Base-by-base conservation (phyloP, 495 filamentous ascomycete genomes). In the Hypoxylon intermedium region DNA sequence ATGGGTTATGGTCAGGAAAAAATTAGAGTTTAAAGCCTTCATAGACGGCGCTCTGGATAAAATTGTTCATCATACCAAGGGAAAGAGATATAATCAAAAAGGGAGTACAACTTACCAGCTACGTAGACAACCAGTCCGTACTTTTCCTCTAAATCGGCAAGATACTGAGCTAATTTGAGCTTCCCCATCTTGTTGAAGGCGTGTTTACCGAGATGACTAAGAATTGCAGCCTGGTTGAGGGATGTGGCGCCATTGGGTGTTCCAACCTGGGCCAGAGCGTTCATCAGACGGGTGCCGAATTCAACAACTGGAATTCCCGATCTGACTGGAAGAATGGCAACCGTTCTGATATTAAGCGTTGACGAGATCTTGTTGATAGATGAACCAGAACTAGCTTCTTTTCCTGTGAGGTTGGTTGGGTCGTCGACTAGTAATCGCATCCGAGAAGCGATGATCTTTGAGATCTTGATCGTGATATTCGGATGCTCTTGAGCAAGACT, bases 161-260 rank as follows among this genome's bases (percentile, higher is more conserved):
- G 83, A 68, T 98, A 97, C 56, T 98, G 94, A 9, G 94, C 90
- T 12, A 98, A 78, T 74, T 97, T 98, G 26, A 98, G 80, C 69
- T 97, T 98, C 1, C 94, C 94, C 90, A 98, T 97, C 55, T 88
- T 88, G 72, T 89, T 97, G 68, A 98, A 98, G 2, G 95, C 95
- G 72, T 98, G 93, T 46, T 93, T 85, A 4, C 94, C 94, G 1
- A 98, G 82, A 68, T 98, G 95, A 58, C 95, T 95, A 56, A 98
- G 69, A 61, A 98, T 97, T 0, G 92, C 91, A 4, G 90, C 86
- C 74, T 98, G 95, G 65, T 97, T 96, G 11, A 98, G 79, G 0
- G 91, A 93, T 0, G 92, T 96, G 16, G 96, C 92, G 1, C 93
- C 93, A 63, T 96, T 92, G 5, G 86, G 82, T 1, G 91, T 86